phyloP scores from a whole-genome alignment of 2,329 filamentous ascomycete species.

The Lecanicillium sp. region DNA sequence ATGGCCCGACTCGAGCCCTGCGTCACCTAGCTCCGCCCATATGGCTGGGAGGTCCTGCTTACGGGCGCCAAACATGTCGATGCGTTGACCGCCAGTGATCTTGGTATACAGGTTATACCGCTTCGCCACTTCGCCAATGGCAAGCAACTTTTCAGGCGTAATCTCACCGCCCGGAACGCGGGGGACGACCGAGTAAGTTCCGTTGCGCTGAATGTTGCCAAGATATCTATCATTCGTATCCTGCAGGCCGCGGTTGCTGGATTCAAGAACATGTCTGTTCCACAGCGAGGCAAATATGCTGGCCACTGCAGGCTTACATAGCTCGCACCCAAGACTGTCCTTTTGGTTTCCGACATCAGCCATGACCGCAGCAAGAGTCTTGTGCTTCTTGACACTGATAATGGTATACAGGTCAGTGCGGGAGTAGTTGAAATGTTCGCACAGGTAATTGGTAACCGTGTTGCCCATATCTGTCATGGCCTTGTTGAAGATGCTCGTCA shows the following conservation, averaged over 20 bases:
- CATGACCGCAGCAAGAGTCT: constrained; percentile 70
- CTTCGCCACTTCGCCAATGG: constrained; percentile 76
- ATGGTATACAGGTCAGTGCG: constrained; percentile 88
- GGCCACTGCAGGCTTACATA: constrained; percentile 75
- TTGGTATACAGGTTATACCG: constrained; percentile 83
- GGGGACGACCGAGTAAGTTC: constrained; percentile 82
- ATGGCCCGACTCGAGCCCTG: constrained; percentile 84
- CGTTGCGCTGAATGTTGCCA: constrained; percentile 85
- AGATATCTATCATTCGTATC: constrained; percentile 87
- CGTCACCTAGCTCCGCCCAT: constrained; percentile 72
- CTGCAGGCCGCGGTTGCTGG: constrained; percentile 63
- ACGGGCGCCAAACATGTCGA: constrained; percentile 86
- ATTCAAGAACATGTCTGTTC: constrained; percentile 75
- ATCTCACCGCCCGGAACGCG: constrained; percentile 80
- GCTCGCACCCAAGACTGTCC: constrained; percentile 57
- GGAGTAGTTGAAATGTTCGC: constrained; percentile 75
- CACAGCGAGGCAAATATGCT: constrained; percentile 76
- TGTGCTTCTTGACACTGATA: constrained; percentile 70
- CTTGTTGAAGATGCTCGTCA: constrained; percentile 84
- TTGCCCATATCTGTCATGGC: constrained; percentile 79
- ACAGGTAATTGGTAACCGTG: constrained; percentile 80
- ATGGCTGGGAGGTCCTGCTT: constrained; percentile 80
- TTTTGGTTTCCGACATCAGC: constrained; percentile 57
- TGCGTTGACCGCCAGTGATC: constrained; percentile 85
- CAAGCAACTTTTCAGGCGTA: constrained; percentile 74